Base-by-base conservation (phyloP, 2,329 filamentous ascomycete species). In the Dactylonectria estremocensis region DNA sequence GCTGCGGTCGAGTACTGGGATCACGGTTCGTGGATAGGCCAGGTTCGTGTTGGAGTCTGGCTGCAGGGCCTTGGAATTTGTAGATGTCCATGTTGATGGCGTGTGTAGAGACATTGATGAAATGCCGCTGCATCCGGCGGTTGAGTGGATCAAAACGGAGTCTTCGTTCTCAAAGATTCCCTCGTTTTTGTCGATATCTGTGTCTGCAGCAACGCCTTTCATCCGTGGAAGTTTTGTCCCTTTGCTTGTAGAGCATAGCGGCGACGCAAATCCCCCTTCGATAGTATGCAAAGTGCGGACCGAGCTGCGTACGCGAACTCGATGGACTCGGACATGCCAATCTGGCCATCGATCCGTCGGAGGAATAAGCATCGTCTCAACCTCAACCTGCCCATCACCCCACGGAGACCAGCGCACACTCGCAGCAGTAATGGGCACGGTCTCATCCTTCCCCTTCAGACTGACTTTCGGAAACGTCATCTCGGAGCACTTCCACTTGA, bases 301-400 rank as follows among this genome's bases (percentile, higher is more conserved):
- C 0, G 6, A 1, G 0, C 22, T 11, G 1, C 45, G 24, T 5
- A 35, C 59, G 4, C 61, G 40, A 18, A 74, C 61, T 0, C 69
- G 69, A 46, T 80, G 79, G 0, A 78, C 46, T 0, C 78, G 52
- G 0, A 78, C 40, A 64, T 81, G 77, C 78, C 79, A 81, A 20
- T 80, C 78, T 1, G 79, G 79, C 79, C 78, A 80, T 8, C 72
- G 63, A n/a, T 68, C 61, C 1, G 72, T 75, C 0, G 79, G 78
- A 0, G 79, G 73, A 3, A 80, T 61, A 5, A 80, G 53, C 0
- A 74, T 72, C 0, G 79, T 77, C 11, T 78, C 69, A 3, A 81
- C 62, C 9, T 62, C 58, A 0, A 80, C 68, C 1, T 69, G 61
- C 2, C 73, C 45, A 58, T 80, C 78, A 1, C 72, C 70, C 77